A percentile compares a stretch with the other conserved stretches of the same genome.
phyloP scores from a whole-genome alignment of 73 alveolate genomes.

The Symbiodinium pilosum region DNA sequence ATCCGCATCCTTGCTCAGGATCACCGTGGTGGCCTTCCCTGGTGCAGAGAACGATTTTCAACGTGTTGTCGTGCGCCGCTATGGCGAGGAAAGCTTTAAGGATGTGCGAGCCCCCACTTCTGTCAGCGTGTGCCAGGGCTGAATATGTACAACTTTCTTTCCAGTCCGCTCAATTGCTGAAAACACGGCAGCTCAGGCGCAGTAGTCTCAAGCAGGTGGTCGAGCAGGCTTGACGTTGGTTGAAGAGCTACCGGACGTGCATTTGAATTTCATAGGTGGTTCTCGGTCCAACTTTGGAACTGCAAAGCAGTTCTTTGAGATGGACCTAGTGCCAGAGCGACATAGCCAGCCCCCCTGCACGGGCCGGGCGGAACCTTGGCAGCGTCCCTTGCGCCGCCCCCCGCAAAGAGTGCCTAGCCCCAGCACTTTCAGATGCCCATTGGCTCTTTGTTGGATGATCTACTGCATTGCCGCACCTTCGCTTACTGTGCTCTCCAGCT shows the following conservation, averaged over 20 bases:
- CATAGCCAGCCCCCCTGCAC: too few relatives aligned
- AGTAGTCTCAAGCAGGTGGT: conserved; percentile 2
- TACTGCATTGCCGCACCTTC: too few relatives aligned
- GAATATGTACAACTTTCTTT: not conserved
- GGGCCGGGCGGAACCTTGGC: too few relatives aligned
- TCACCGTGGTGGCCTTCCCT: conserved; percentile 89
- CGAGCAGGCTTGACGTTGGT: not conserved
- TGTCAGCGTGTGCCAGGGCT: conserved; percentile 1
- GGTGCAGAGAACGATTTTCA: conserved; percentile 36
- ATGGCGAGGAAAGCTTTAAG: too few relatives aligned
- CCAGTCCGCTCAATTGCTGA: too few relatives aligned
- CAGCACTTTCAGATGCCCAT: too few relatives aligned
- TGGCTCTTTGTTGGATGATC: too few relatives aligned
- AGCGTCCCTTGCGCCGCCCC: too few relatives aligned
- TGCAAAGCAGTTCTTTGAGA: not conserved
- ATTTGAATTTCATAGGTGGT: too few relatives aligned
- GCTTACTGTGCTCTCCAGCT: not conserved
- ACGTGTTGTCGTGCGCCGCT: conserved; percentile 41
- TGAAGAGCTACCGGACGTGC: too few relatives aligned
- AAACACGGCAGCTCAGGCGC: not conserved
- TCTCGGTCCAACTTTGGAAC: not conserved
- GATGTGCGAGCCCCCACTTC: conserved; percentile 48
- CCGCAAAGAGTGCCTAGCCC: too few relatives aligned
- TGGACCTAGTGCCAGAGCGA: too few relatives aligned
- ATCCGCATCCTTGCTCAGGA: not conserved